Conservation (phyloP, 2,329 filamentous ascomycete species). For the Ophiostoma ips region DNA sequence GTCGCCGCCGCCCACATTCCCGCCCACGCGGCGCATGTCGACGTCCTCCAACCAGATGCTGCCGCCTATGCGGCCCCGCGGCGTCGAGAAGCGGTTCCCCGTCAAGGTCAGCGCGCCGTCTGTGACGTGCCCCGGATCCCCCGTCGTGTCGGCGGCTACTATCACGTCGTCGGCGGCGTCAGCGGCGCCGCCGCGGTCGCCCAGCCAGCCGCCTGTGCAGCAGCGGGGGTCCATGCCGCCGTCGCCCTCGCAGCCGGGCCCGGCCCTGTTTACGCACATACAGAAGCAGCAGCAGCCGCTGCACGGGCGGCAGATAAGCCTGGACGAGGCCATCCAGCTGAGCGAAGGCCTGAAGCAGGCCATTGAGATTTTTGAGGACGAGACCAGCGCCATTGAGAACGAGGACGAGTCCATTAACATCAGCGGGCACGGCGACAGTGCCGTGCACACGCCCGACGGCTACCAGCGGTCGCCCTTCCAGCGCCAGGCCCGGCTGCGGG, state of each 20-base stretch:
- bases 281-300: slow-evolving; percentile 12
- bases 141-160: background rate
- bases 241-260: slow-evolving; percentile 4
- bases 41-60: slow-evolving; percentile 16
- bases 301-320: slow-evolving; percentile 27
- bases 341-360: slow-evolving; percentile 44
- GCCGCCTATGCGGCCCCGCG: slow-evolving; percentile 19
- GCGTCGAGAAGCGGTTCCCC: slow-evolving; percentile 45
- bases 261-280: slow-evolving; percentile 9
- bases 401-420: slow-evolving; percentile 13
- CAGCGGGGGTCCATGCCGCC: slow-evolving; percentile 11
- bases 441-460: background rate
- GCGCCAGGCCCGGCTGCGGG: slow-evolving; percentile 10
- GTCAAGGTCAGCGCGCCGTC: slow-evolving; percentile 35
- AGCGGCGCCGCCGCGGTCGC: background rate
- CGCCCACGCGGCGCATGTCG: slow-evolving; percentile 6
- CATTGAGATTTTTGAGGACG: slow-evolving; percentile 50
- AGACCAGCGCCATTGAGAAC: slow-evolving; percentile 20
- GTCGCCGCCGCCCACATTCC: slow-evolving; percentile 12
- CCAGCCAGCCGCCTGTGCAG: background rate
- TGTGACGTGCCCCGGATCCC: slow-evolving; percentile 5
- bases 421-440: slow-evolving; percentile 10
- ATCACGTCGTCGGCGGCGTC: background rate
- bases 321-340: slow-evolving; percentile 40
- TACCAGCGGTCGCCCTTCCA: slow-evolving; percentile 13